Evolutionary conservation across 805 yeast species (phyloP).

Genomic region (Suhomyces kilbournensis): DNA sequence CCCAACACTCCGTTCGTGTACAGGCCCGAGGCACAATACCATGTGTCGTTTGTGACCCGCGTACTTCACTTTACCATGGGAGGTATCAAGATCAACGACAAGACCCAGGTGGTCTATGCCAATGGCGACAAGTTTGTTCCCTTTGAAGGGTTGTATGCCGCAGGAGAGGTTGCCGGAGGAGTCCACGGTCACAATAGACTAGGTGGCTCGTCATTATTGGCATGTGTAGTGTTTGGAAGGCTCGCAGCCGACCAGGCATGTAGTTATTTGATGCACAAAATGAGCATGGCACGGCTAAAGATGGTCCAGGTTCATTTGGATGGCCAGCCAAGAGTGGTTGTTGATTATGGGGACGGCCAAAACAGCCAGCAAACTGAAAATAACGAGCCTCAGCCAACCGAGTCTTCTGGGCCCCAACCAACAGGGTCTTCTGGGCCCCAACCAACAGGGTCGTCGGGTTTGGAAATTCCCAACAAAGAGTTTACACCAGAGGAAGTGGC

Average conservation of each 20-base stretch:
- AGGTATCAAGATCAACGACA: slow-evolving; percentile 55
- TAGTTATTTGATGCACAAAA: slow-evolving; percentile 27
- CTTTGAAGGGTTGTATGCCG: slow-evolving; percentile 39
- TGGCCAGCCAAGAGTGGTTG: slow-evolving; percentile 27
- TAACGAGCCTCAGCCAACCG: neutral
- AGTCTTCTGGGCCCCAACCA: neutral
- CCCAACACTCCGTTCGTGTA: slow-evolving; percentile 46
- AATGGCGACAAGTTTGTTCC: slow-evolving; percentile 18
- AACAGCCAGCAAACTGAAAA: neutral
- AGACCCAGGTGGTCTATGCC: slow-evolving; percentile 37
- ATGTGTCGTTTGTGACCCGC: slow-evolving; percentile 53
- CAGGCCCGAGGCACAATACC: slow-evolving; percentile 33
- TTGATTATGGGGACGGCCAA: slow-evolving; percentile 28
- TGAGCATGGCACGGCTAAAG: slow-evolving; percentile 33
- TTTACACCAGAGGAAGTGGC: slow-evolving; percentile 46
- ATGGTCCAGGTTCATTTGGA: slow-evolving; percentile 45
- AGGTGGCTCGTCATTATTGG: slow-evolving; percentile 43
- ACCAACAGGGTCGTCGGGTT: neutral
- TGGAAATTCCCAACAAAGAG: slow-evolving; percentile 45
- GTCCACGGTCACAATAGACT: slow-evolving; percentile 45
- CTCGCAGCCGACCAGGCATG: slow-evolving; percentile 43
- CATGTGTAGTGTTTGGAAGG: slow-evolving; percentile 45
- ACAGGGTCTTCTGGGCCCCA: neutral
- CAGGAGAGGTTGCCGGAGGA: slow-evolving; percentile 47
- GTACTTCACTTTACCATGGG: slow-evolving; percentile 72